These are phyloP conservation scores for Arthrobotrys sinensis DNA, from an alignment of 2,329 filamentous ascomycete genomes.

Conservation along the genomic window DNA sequence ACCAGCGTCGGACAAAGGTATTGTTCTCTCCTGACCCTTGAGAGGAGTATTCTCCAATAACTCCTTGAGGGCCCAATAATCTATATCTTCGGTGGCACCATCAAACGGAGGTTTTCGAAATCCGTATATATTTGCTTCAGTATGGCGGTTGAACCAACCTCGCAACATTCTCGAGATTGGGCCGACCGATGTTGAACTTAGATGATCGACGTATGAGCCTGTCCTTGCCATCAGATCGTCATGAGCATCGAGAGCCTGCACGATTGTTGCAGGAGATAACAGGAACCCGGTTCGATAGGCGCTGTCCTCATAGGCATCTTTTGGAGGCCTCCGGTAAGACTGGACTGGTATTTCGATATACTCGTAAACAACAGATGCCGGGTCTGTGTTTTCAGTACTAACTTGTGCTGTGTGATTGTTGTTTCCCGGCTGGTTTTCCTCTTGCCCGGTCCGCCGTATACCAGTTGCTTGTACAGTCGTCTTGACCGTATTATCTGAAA, in stretches of 20 bases:
- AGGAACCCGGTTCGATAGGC: background rate
- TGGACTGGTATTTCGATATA: background rate
- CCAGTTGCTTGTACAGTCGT: too few relatives aligned
- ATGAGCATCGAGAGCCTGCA: background rate
- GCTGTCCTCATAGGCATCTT: background rate
- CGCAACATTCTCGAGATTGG: conserved; percentile 4
- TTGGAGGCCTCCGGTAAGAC: background rate
- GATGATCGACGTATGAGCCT: background rate
- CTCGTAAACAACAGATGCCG: background rate
- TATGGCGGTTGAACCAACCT: background rate
- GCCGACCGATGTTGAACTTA: background rate
- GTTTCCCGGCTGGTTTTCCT: background rate
- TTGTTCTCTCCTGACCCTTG: too few relatives aligned
- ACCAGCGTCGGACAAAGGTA: background rate
- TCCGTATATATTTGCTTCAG: background rate
- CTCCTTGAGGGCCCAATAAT: background rate
- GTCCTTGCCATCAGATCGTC: background rate
- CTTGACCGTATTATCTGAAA: too few relatives aligned
- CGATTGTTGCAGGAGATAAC: background rate
- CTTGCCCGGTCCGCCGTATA: too few relatives aligned
- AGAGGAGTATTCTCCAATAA: background rate
- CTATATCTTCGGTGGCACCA: too few relatives aligned
- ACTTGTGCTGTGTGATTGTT: too few relatives aligned
- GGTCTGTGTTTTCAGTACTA: background rate
- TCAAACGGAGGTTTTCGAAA: background rate